Evolutionary conservation across 2,329 filamentous ascomycete genomes (phyloP).

Genomic region (Orbilia javanica): DNA sequence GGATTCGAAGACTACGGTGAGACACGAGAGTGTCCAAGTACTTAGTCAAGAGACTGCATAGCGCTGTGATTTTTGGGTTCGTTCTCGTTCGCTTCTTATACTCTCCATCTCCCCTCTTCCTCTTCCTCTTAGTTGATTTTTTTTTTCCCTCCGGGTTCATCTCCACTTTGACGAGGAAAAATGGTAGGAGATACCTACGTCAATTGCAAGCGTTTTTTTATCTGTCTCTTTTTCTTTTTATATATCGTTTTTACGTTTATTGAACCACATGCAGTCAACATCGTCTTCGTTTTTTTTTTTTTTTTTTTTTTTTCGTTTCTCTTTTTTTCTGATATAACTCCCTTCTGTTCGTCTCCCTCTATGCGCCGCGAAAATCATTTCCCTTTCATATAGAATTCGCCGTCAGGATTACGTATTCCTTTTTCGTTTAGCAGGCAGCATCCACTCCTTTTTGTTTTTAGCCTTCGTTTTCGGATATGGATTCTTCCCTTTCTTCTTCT

Average conservation of each 20-base stretch:
- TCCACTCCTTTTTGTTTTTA: conserved; percentile 38
- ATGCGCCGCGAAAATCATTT: neutral
- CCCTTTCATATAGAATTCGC: conserved; percentile 8
- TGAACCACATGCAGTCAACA: neutral
- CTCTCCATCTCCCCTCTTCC: neutral
- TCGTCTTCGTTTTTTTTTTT: conserved; percentile 11
- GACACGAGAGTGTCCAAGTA: conserved; percentile 48
- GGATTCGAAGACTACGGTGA: conserved; percentile 39
- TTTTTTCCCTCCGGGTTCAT: conserved; percentile 1
- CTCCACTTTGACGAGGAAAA: neutral
- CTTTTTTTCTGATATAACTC: conserved; percentile 2
- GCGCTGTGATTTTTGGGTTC: conserved; percentile 21
- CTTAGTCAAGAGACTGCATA: conserved; percentile 57
- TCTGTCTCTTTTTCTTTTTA: neutral
- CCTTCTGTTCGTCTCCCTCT: neutral
- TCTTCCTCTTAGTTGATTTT: neutral
- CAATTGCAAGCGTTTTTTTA: neutral
- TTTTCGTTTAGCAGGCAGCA: conserved; percentile 37
- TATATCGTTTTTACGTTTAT: neutral
- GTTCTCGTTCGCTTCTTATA: neutral
- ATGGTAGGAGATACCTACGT: conserved; percentile 13
- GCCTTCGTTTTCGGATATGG: conserved; percentile 18
- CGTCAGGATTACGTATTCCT: conserved; percentile 2
- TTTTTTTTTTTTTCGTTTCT: neutral
- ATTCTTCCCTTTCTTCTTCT: conserved; percentile 6